These are phyloP conservation scores for Monilinia fructigena DNA, from an alignment of 2,329 filamentous ascomycete species.

Conservation along the genomic window DNA sequence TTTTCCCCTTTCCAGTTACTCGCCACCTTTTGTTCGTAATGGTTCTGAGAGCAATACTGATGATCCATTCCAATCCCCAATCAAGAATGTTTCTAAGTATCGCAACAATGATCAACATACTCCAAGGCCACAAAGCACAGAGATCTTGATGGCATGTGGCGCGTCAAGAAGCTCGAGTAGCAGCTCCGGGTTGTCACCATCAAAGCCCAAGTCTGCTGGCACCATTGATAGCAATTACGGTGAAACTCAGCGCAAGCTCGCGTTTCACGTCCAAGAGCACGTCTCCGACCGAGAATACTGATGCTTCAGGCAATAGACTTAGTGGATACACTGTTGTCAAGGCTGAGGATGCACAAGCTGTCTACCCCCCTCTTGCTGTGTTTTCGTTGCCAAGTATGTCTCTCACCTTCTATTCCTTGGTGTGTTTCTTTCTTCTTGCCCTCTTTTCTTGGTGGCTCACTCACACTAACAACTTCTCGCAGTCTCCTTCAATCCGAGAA, in stretches of 20 bases:
- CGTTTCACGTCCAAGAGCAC: slow-evolving; percentile 27
- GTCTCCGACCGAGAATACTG: slow-evolving; percentile 23
- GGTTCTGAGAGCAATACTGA: slow-evolving; percentile 30
- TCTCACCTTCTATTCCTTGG: background rate
- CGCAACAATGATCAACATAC: slow-evolving; percentile 30
- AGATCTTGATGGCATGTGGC: slow-evolving; percentile 35
- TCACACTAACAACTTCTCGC: slow-evolving; percentile 8
- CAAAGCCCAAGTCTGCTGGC: slow-evolving; percentile 11
- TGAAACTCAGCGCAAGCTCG: slow-evolving; percentile 26
- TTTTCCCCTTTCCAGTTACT: slow-evolving; percentile 28
- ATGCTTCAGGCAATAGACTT: slow-evolving; percentile 12
- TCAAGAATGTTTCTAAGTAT: slow-evolving; percentile 16
- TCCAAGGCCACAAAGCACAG: slow-evolving; percentile 29
- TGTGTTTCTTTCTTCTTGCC: background rate
- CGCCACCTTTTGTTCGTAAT: slow-evolving; percentile 37
- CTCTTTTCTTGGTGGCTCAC: background rate
- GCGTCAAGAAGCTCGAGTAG: slow-evolving; percentile 33
- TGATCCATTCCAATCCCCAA: slow-evolving; percentile 33
- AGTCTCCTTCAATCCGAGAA: slow-evolving; percentile 53
- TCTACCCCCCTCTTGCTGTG: slow-evolving; percentile 53
- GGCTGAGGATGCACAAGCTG: slow-evolving; percentile 35
- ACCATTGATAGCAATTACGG: slow-evolving; percentile 19
- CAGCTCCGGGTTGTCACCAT: slow-evolving; percentile 25
- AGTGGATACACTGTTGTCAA: slow-evolving; percentile 26
- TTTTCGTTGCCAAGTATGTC: slow-evolving; percentile 66